Percentiles rank a stretch among this genome's conserved stretches.
These are phyloP conservation scores for Poa pratensis DNA, from an alignment of 176 grass and related monocot species.

Conservation along the genomic window DNA sequence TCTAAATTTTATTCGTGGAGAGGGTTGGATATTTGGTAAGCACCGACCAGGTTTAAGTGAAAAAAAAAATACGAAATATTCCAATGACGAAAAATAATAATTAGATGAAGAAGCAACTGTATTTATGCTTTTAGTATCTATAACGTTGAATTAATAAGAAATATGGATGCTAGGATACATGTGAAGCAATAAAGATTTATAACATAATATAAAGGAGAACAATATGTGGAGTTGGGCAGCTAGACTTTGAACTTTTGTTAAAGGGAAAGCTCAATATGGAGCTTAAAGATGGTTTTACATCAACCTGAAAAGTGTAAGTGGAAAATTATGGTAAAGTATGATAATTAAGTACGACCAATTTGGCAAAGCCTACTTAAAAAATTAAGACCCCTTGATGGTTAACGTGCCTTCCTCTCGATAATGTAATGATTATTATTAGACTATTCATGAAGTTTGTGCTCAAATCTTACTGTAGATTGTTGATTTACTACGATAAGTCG, in stretches of 20 bases:
- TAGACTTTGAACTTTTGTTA: not conserved
- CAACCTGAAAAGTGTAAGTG: not conserved
- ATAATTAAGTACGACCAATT: not conserved
- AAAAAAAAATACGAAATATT: not conserved
- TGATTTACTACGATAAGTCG: not conserved
- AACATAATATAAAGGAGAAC: not conserved
- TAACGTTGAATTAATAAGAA: not conserved
- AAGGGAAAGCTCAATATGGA: slow-evolving; percentile 8
- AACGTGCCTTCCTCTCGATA: not conserved
- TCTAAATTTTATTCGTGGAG: slow-evolving; percentile 17
- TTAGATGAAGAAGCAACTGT: not conserved
- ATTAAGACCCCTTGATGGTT: not conserved
- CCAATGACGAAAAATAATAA: not conserved
- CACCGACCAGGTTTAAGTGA: slow-evolving; percentile 44
- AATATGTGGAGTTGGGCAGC: not conserved
- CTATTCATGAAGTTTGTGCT: not conserved
- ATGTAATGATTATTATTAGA: slow-evolving; percentile 18
- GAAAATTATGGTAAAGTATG: slow-evolving; percentile 16
- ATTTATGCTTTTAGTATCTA: not conserved
- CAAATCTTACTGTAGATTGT: not conserved
- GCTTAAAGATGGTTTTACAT: not conserved
- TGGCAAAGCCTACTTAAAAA: not conserved
- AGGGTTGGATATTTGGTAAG: slow-evolving; percentile 43
- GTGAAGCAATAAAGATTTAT: not conserved
- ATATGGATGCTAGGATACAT: not conserved